Evolutionary conservation across 1,139 yeast species (phyloP), one percentile per base, ranked within the genome.

Genomic region (Nadsonia commutata): DNA sequence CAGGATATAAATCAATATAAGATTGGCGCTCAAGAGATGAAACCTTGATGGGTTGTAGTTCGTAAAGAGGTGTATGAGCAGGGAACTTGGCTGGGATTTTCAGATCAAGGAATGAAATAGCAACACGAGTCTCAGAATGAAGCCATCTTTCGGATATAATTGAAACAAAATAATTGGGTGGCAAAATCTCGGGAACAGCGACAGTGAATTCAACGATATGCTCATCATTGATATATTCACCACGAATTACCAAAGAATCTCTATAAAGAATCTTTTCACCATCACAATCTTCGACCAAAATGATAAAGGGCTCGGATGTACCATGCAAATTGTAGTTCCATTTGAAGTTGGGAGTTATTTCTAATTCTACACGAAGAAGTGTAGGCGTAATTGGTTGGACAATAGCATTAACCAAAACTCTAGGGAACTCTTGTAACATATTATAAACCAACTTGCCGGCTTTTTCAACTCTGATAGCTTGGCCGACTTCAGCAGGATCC

Each of bases 101-200:
- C 43, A 85, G 53, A 36, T 68, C 62, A 20, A 70, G 66, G 46
- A 90, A 64, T 41, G 76, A 61, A 1, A 85, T 64, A 0, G 95
- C 85, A 2, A 72, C 58, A 46, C 73, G 72, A 51, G 72, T 68
- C 43, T 76, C 84, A 45, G 86, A 76, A 48, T 83, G 88, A 7
- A 86, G 62, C 98, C 98, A 90, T 47, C 70, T 74, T 47, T 86
- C 94, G 48, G 94, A 84, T 2, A 81, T 64, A 18, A 86, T 58
- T 0, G 81, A 69, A 4, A 86, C 71, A 59, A 81, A 83, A 51
- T 80, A 78, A 52, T 78, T 78, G 1, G 95, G 95, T 4, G 33
- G 33, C n/a, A 27, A 27, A 9, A 27, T 27, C n/a, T 27, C 33
- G 16, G 93, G 88, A 2, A 73, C 46, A 1, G 81, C 78, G 2